Evolutionary conservation across 208 protist species (phyloP).

Genomic region (Endotrypanum monterogeii): DNA sequence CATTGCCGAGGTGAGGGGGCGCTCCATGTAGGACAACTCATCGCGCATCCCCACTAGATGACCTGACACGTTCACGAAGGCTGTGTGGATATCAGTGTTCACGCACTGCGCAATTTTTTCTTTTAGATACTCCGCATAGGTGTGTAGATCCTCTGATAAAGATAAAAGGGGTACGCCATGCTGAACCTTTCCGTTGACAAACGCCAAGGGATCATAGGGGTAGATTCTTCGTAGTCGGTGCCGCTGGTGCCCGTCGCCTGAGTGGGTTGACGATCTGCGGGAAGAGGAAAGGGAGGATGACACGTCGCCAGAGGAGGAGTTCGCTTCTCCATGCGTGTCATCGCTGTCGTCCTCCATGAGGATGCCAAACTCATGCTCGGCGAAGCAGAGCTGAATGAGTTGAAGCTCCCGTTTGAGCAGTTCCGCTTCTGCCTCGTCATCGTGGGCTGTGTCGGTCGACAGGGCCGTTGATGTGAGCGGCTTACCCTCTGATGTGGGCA

Average conservation of each 20-base stretch:
- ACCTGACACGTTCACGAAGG: conserved; percentile 75
- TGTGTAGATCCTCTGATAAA: conserved; percentile 69
- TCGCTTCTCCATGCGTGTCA: not conserved
- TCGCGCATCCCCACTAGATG: conserved; percentile 76
- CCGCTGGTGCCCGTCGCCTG: not conserved
- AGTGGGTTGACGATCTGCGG: not conserved
- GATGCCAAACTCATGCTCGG: conserved; percentile 88
- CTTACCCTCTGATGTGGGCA: not conserved
- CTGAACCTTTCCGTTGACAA: conserved; percentile 72
- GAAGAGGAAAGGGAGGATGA: not conserved
- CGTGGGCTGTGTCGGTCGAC: not conserved
- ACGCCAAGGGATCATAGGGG: conserved; percentile 61
- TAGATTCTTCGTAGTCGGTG: not conserved
- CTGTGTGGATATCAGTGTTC: conserved; percentile 76
- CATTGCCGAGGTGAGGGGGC: conserved; percentile 50
- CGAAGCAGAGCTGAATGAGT: conserved; percentile 87
- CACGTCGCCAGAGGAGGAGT: conserved; percentile 14
- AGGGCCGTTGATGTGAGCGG: not conserved
- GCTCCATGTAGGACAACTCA: conserved; percentile 69
- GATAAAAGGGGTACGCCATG: conserved; percentile 69
- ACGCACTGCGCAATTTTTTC: conserved; percentile 72
- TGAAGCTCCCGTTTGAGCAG: conserved; percentile 63
- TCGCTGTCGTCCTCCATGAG: conserved; percentile 33
- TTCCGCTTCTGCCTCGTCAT: conserved; percentile 17
- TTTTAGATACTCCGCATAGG: conserved; percentile 56